phyloP scores from a whole-genome alignment of 805 yeast genomes.

The Zygotorulaspora sp. region DNA sequence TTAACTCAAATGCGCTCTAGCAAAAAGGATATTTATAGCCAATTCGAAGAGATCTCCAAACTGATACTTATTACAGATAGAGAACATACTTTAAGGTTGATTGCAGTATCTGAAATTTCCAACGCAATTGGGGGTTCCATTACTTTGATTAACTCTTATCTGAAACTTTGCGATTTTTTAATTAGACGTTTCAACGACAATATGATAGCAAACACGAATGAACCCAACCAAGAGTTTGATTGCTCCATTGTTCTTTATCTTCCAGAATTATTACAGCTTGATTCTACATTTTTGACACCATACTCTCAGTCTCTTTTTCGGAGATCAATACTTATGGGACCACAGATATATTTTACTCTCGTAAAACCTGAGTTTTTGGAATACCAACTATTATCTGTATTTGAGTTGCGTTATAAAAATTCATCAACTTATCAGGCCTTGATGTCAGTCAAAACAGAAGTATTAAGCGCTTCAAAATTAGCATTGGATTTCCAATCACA shows the following conservation, averaged over 20 bases:
- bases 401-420: conserved; percentile 5
- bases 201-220: neutral
- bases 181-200: conserved; percentile 9
- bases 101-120: conserved; percentile 1
- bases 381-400: conserved; percentile 5
- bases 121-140: conserved; percentile 16
- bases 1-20: neutral
- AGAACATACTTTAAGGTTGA: neutral
- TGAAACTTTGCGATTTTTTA: conserved; percentile 14
- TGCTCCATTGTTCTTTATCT: conserved; percentile 4
- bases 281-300: conserved; percentile 9
- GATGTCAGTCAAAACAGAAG: conserved; percentile 5
- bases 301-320: conserved; percentile 17
- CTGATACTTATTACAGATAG: conserved; percentile 3
- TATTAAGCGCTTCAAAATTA: conserved; percentile 5
- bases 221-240: neutral
- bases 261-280: conserved; percentile 7
- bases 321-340: conserved; percentile 16
- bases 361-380: conserved; percentile 6
- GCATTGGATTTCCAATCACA: conserved; percentile 5
- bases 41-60: conserved; percentile 6
- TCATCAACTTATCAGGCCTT: conserved; percentile 9
- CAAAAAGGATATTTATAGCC: conserved; percentile 4
- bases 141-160: conserved; percentile 16
- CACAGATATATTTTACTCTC: conserved; percentile 5